A percentile compares a stretch with the other conserved stretches of the same genome.
Evolutionary conservation across 1,139 yeast species (phyloP).

Genomic region (Saccharomyces hybrid): DNA sequence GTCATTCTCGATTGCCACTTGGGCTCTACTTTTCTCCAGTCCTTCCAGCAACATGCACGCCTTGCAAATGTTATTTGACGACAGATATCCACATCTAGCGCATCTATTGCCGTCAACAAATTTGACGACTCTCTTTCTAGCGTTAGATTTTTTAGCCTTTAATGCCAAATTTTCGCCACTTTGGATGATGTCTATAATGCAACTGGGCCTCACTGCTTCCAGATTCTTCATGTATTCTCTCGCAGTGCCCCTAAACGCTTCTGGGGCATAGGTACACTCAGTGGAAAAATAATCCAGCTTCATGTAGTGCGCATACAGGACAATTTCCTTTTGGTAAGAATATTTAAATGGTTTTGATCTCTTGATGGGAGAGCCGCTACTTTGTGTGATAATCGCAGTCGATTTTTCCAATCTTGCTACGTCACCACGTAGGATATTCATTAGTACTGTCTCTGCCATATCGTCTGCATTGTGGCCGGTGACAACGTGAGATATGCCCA

Average conservation of each 20-base stretch:
- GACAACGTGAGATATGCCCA: conserved; percentile 83
- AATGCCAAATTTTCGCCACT: conserved; percentile 85
- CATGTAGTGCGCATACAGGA: conserved; percentile 92
- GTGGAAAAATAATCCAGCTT: conserved; percentile 93
- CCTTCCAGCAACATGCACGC: conserved; percentile 89
- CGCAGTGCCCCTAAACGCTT: conserved; percentile 97
- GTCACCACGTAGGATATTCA: conserved; percentile 95
- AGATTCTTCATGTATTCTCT: conserved; percentile 83
- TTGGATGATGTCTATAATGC: conserved; percentile 88
- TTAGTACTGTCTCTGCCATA: conserved; percentile 95
- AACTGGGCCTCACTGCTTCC: conserved; percentile 85
- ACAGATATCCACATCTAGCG: conserved; percentile 84
- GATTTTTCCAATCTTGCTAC: conserved; percentile 86
- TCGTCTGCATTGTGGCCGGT: conserved; percentile 99
- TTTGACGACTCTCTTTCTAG: conserved; percentile 9
- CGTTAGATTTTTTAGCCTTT: conserved; percentile 44
- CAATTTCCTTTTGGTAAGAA: conserved; percentile 95
- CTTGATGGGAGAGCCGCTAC: conserved; percentile 72
- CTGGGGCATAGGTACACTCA: conserved; percentile 97
- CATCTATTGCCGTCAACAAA: conserved; percentile 63
- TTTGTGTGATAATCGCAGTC: conserved; percentile 75
- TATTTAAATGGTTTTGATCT: conserved; percentile 95
- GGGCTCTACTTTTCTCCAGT: conserved; percentile 66
- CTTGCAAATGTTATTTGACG: conserved; percentile 83
- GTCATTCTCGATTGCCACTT: conserved; percentile 46